A percentile compares a stretch with the other conserved stretches of the same genome.
Conservation (phyloP, 257 asterid genomes). For the Nicotiana undulata region DNA sequence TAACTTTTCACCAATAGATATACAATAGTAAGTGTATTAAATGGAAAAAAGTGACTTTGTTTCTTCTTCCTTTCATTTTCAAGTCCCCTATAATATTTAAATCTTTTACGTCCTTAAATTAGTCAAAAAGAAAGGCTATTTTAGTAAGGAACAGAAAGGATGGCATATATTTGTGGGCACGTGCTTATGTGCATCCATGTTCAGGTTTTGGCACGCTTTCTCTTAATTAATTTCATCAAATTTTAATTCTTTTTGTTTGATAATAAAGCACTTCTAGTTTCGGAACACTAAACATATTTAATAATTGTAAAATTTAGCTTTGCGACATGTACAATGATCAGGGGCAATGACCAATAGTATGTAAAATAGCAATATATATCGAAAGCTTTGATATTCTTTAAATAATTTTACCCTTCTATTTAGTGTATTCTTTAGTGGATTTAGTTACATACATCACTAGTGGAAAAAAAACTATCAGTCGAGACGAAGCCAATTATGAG, state of each 20-base stretch:
- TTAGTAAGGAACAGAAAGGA: neutral
- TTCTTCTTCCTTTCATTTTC: neutral
- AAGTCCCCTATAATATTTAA: neutral
- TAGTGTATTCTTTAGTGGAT: neutral
- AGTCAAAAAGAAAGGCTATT: neutral
- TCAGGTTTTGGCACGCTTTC: neutral
- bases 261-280: no score
- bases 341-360: neutral
- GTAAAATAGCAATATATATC: neutral
- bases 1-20: neutral
- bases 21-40: neutral
- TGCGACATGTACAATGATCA: neutral
- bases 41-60: neutral
- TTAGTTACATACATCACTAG: neutral
- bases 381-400: neutral
- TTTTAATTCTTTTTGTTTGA: no score
- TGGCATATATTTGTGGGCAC: neutral
- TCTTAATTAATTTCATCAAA: neutral
- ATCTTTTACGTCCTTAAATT: neutral
- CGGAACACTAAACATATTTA: no score
- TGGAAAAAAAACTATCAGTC: neutral
- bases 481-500: no score
- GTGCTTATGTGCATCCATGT: conserved; percentile 1
- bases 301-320: neutral
- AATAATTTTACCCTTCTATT: neutral